A percentile compares a stretch with the other conserved stretches of the same genome.
These are phyloP conservation scores for Phytophthora idaei DNA, from an alignment of 352 stramenopile genomes.

Conservation along the genomic window DNA sequence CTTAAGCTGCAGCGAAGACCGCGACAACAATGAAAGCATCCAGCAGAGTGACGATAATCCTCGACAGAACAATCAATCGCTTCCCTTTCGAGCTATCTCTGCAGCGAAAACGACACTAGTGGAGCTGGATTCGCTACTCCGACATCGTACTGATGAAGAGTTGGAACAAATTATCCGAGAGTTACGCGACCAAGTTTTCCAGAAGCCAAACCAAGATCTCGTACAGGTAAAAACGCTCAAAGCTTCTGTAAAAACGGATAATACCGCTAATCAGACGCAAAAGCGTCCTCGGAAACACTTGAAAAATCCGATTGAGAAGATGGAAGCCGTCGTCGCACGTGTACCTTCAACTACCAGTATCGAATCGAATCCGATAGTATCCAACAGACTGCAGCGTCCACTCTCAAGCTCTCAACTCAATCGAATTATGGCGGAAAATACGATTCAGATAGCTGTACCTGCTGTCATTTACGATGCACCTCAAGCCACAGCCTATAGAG, in stretches of 20 bases:
- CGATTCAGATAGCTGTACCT: conserved; percentile 26
- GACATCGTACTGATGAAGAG: conserved; percentile 55
- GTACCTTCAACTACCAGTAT: conserved; percentile 3
- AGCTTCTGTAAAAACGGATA: neutral
- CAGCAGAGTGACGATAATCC: conserved; percentile 3
- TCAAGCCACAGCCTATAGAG: neutral
- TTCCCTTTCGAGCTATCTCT: neutral
- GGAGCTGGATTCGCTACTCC: conserved; percentile 6
- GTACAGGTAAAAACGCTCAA: neutral
- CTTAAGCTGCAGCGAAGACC: neutral
- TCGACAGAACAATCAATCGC: conserved; percentile 3
- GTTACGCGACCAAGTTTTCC: conserved; percentile 57
- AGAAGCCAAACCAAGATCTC: conserved; percentile 21
- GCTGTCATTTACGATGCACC: conserved; percentile 27
- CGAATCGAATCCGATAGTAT: conserved; percentile 4
- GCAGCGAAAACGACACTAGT: neutral
- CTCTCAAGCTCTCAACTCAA: conserved; percentile 26
- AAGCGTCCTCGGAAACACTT: conserved; percentile 47
- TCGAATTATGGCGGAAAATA: conserved; percentile 26
- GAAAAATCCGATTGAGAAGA: conserved; percentile 68
- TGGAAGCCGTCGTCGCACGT: conserved; percentile 28
- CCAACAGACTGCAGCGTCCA: conserved; percentile 25
- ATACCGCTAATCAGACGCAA: conserved; percentile 1
- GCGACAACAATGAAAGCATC: conserved; percentile 6
- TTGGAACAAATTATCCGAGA: conserved; percentile 73